These are phyloP conservation scores for Cytospora leucostoma DNA, from an alignment of 2,329 filamentous ascomycete genomes.

Conservation along the genomic window DNA sequence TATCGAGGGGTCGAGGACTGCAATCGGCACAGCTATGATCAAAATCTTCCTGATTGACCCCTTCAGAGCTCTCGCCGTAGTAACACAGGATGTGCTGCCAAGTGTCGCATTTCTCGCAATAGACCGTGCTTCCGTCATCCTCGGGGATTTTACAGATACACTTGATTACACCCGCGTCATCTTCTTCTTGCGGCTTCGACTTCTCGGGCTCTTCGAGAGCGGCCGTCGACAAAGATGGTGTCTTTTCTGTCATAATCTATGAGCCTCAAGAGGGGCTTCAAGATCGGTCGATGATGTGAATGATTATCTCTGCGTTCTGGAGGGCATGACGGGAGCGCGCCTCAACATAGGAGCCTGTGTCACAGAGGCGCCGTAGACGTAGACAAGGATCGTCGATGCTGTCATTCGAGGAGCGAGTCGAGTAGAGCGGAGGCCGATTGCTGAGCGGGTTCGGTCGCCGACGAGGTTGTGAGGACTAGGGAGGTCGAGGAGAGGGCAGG, in stretches of 20 bases:
- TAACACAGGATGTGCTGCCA: conserved; percentile 99
- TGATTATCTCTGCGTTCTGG: conserved; percentile 55
- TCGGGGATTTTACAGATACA: conserved; percentile 93
- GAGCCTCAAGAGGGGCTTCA: conserved; percentile 45
- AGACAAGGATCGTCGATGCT: conserved; percentile 25
- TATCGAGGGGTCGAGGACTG: conserved; percentile 74
- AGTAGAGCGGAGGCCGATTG: conserved; percentile 7
- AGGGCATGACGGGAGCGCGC: conserved; percentile 60
- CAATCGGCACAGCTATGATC: conserved; percentile 90
- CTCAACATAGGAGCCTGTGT: conserved; percentile 37
- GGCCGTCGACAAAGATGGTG: conserved; percentile 54
- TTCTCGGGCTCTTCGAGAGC: conserved; percentile 43
- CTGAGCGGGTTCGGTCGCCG: conserved; percentile 22
- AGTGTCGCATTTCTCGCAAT: conserved; percentile 92
- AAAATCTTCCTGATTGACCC: conserved; percentile 65
- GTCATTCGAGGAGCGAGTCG: conserved; percentile 17
- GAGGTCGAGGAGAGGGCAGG: conserved; percentile 3
- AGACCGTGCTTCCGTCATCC: conserved; percentile 97
- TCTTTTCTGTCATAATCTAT: conserved; percentile 65
- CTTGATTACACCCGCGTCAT: conserved; percentile 86
- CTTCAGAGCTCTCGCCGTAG: conserved; percentile 73
- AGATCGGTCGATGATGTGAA: conserved; percentile 42
- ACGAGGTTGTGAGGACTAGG: conserved; percentile 7
- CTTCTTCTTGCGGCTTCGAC: conserved; percentile 68
- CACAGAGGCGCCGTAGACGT: conserved; percentile 26